phyloP scores from a whole-genome alignment of 352 stramenopile species.

The Stephanocyclus meneghinianus region DNA sequence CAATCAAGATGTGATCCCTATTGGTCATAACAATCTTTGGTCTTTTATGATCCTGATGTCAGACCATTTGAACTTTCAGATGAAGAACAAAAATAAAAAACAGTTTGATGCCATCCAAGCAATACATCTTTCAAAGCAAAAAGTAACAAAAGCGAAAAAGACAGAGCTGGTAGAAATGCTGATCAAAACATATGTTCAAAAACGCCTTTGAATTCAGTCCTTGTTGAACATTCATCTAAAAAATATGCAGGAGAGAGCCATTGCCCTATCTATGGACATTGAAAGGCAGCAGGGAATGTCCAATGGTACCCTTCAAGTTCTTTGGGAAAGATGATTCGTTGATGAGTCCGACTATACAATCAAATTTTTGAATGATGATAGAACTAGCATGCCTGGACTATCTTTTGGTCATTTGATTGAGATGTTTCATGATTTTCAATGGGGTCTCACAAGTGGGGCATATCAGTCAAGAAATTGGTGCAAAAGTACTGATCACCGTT shows the following conservation, averaged over 20 bases:
- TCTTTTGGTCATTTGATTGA: not conserved
- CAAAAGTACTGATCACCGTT: not conserved
- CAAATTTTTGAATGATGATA: not conserved
- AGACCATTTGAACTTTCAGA: too few relatives aligned
- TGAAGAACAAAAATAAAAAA: too few relatives aligned
- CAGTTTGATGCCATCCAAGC: too few relatives aligned
- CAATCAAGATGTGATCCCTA: too few relatives aligned
- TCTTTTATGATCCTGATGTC: too few relatives aligned
- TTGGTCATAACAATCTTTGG: too few relatives aligned
- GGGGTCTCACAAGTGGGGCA: not conserved
- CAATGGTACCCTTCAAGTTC: not conserved
- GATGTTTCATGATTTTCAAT: not conserved
- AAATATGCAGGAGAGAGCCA: not conserved
- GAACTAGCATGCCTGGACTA: not conserved
- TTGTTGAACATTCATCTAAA: not conserved
- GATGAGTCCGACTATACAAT: not conserved
- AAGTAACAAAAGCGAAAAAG: not conserved
- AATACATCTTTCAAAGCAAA: too few relatives aligned
- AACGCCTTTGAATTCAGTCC: not conserved
- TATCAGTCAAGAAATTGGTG: not conserved
- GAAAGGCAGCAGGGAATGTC: not conserved
- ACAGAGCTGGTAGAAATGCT: conserved; percentile 5
- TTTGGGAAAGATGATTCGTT: not conserved
- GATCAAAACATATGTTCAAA: conserved; percentile 8
- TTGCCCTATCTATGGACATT: not conserved